phyloP scores from a whole-genome alignment of 257 asterid species.

The Leptodermis oblonga region DNA sequence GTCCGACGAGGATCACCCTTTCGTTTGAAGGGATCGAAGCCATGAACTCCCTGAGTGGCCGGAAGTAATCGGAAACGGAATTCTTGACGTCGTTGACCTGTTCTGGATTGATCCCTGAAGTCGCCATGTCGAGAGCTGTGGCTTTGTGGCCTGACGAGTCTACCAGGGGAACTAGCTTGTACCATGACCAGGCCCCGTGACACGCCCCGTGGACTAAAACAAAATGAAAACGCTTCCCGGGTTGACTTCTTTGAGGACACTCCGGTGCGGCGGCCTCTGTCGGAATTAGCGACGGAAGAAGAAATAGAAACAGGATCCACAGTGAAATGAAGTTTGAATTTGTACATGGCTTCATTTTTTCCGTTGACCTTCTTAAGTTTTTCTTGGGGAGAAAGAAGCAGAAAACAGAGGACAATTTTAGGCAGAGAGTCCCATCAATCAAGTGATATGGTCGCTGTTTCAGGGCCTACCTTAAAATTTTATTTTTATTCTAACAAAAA shows the following conservation, averaged over 20 bases:
- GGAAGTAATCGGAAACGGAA: constrained; percentile 20
- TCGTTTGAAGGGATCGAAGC: constrained; percentile 17
- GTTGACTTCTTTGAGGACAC: not conserved
- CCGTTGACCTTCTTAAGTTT: no score
- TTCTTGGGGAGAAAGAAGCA: no score
- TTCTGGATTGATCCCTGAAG: constrained; percentile 29
- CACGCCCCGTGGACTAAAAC: constrained; percentile 32
- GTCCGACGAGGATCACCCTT: constrained; percentile 31
- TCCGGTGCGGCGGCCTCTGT: not conserved
- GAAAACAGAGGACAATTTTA: no score
- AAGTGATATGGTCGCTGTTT: no score
- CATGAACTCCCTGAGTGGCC: constrained; percentile 33
- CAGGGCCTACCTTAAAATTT: no score
- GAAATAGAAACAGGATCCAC: not conserved
- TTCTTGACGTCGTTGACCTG: constrained; percentile 15
- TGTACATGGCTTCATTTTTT: no score
- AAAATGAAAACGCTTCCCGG: constrained; percentile 22
- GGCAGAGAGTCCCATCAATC: no score
- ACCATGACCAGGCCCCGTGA: constrained; percentile 44
- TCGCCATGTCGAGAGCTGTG: constrained; percentile 30
- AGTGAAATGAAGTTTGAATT: not conserved
- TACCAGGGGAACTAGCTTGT: constrained; percentile 21
- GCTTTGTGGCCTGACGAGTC: constrained; percentile 26
- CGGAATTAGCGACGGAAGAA: not conserved
- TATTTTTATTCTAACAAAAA: no score